Percentiles rank a stretch among this genome's conserved stretches.
phyloP scores from a whole-genome alignment of 164 flowering plant species.

The Nymphaea colorata region DNA sequence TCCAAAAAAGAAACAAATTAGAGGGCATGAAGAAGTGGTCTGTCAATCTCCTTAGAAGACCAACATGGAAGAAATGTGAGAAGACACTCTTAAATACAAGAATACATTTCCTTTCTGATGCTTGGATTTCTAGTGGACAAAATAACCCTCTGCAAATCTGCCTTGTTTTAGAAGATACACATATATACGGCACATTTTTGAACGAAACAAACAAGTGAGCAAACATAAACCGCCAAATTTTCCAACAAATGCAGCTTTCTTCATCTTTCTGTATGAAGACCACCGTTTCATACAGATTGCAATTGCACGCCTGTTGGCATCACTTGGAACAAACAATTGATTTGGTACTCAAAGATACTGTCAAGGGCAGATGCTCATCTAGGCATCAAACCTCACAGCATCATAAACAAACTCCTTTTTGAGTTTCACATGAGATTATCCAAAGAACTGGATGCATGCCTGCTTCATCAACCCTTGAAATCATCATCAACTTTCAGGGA shows the following conservation, averaged over 20 bases:
- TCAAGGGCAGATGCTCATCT: not conserved
- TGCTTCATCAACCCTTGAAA: not conserved
- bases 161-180: not conserved
- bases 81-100: too few relatives aligned
- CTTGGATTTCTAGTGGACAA: not conserved
- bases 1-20: too few relatives aligned
- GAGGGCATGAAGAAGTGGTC: too few relatives aligned
- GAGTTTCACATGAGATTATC: not conserved
- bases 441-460: conserved; percentile 2
- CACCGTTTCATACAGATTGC: not conserved
- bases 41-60: too few relatives aligned
- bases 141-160: not conserved
- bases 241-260: not conserved
- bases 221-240: not conserved
- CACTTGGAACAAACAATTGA: not conserved
- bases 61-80: too few relatives aligned
- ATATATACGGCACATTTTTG: not conserved
- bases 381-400: not conserved
- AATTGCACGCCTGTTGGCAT: not conserved
- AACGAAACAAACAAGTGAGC: not conserved
- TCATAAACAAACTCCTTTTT: not conserved
- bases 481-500: conserved; percentile 59
- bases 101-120: not conserved
- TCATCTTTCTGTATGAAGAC: not conserved
- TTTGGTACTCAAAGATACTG: not conserved